Evolutionary conservation across 106 monocot species (phyloP).

Genomic region (Apostasia ramifera): DNA sequence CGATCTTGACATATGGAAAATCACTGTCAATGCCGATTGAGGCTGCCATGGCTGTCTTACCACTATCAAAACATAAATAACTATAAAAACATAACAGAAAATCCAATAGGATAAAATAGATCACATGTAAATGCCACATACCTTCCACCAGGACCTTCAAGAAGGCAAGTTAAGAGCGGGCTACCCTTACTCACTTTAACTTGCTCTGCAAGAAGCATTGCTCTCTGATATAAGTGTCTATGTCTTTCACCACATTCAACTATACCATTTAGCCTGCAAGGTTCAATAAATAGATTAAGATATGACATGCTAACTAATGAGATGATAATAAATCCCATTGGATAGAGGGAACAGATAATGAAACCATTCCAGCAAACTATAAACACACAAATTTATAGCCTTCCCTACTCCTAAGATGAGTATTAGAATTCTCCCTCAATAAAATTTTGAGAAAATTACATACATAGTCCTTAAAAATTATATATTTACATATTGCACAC

Average conservation of each 20-base stretch:
- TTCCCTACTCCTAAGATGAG: no score
- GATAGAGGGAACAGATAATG: not conserved
- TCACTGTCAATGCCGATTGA: slow-evolving; percentile 90
- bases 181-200: slow-evolving; percentile 90
- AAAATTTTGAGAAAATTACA: no score
- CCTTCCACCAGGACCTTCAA: slow-evolving; percentile 91
- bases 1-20: slow-evolving; percentile 93
- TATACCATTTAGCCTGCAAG: slow-evolving; percentile 76
- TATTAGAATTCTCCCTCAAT: no score
- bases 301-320: not conserved
- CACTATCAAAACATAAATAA: slow-evolving; percentile 41
- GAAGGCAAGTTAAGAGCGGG: slow-evolving; percentile 92
- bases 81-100: slow-evolving; percentile 3
- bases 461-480: no score
- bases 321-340: not conserved
- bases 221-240: slow-evolving; percentile 66
- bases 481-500: no score
- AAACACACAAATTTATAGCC: no score
- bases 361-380: not conserved
- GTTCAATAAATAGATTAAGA: not conserved
- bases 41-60: slow-evolving; percentile 88
- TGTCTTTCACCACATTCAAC: slow-evolving; percentile 87
- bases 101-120: slow-evolving; percentile 1
- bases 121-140: slow-evolving; percentile 9
- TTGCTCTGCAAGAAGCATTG: slow-evolving; percentile 87